Conservation (phyloP, 441 rosid species). For the Aquilaria agallochum region DNA sequence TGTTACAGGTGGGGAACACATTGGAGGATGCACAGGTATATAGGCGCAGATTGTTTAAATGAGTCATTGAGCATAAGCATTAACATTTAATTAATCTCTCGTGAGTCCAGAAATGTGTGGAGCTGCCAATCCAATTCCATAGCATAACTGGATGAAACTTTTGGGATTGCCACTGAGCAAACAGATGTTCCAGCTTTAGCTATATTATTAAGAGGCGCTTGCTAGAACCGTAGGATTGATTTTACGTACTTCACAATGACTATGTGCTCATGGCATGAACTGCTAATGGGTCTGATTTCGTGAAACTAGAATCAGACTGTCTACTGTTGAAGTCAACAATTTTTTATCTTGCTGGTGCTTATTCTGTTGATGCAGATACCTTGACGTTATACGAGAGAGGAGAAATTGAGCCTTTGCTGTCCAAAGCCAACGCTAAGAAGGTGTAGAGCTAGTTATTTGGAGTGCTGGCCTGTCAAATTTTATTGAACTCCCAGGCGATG, state of each 20-base stretch:
- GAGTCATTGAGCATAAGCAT: too few relatives aligned
- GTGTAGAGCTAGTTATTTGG: constrained; percentile 25
- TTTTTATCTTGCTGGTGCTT: background rate
- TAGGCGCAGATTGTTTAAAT: background rate
- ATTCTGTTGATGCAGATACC: constrained; percentile 41
- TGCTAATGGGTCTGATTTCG: background rate
- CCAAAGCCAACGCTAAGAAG: constrained; percentile 40
- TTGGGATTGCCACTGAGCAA: too few relatives aligned
- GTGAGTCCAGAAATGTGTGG: too few relatives aligned
- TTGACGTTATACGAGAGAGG: constrained; percentile 57
- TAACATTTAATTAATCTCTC: too few relatives aligned
- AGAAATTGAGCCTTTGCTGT: constrained; percentile 54
- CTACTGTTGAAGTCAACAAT: too few relatives aligned
- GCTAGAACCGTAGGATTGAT: too few relatives aligned
- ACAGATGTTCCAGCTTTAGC: too few relatives aligned
- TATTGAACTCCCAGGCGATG: background rate
- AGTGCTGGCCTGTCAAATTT: background rate
- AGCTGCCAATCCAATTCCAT: too few relatives aligned
- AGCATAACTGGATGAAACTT: too few relatives aligned
- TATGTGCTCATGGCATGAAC: too few relatives aligned
- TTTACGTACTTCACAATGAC: background rate
- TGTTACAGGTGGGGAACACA: constrained; percentile 66
- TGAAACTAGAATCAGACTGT: too few relatives aligned
- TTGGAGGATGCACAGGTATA: constrained; percentile 84
- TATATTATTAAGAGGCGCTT: too few relatives aligned